Base-by-base conservation (phyloP, 352 stramenopile species). In the Globisporangium nodosum region DNA sequence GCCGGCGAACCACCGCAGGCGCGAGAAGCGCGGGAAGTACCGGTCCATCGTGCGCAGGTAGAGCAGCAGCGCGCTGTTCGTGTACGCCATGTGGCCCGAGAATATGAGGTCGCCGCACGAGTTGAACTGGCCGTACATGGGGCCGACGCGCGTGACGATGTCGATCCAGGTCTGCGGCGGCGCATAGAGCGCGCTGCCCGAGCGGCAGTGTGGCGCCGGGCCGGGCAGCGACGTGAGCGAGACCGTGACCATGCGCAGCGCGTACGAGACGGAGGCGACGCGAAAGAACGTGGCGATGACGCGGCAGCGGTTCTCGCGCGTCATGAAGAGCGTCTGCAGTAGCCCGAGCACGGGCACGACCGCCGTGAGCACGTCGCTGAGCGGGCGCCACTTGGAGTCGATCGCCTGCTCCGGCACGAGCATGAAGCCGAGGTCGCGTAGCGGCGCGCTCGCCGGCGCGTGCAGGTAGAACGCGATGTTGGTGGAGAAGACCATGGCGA, bases 31-130 rank as follows among this genome's bases (percentile, higher is more conserved):
- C 7, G 58, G 56, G 48, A 81, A 78, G 49, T 87, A 73, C 48
- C 80, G 78, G 54, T 87, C 78, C 42, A 86, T 58, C 54, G 70
- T 71, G 27, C 81, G 78, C 60, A 91, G 54, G 45, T 90, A 87
- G 20, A 88, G 57, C 58, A 90, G 56, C 61, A 88, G 69, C 5
- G 81, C 78, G 52, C 72, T 79, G 55, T 71, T 88, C 24, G 81
- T 87, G 64, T 87, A 88, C n/a, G 76, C 76, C 72, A 87, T 85
- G 67, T 90, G 80, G 4, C 80, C 80, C 48, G 80, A 90, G 58
- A 90, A 90, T 31, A 90, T 82, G 30, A 90, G 72, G 61, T 90
- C 81, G 15, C 81, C 81, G 54, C 81, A 90, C 31, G 81, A 88
- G 58, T 83, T 88, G 74, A 83, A 82, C 57, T 85, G 81, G 54